phyloP scores from a whole-genome alignment of 2,329 filamentous ascomycete genomes.

The Epichloe gansuensis region DNA sequence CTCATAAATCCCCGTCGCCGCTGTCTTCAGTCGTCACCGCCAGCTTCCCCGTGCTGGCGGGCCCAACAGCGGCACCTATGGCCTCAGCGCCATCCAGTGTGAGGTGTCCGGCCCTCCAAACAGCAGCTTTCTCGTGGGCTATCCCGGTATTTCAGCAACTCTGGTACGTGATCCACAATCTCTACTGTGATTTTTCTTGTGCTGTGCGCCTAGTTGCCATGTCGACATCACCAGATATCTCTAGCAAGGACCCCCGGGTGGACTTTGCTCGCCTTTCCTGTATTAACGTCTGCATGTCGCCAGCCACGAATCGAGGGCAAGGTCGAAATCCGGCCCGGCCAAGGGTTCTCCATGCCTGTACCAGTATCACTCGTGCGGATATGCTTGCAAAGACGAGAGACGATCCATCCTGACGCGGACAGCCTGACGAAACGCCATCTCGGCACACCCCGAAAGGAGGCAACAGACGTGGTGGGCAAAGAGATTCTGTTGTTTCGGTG shows the following conservation, averaged over 20 bases:
- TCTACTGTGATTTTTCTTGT: conserved; percentile 6
- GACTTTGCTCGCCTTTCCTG: not conserved
- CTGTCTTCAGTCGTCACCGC: conserved; percentile 1
- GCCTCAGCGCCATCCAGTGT: conserved; percentile 40
- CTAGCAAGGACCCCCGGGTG: too few species aligned
- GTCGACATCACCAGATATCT: too few species aligned
- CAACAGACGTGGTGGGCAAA: conserved; percentile 86
- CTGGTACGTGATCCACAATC: conserved; percentile 51
- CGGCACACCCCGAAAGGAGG: conserved; percentile 79
- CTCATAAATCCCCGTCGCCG: not conserved
- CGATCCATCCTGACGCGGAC: conserved; percentile 91
- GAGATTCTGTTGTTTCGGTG: conserved; percentile 89
- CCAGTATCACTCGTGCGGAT: conserved; percentile 88
- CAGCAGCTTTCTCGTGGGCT: conserved; percentile 91
- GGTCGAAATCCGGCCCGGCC: conserved; percentile 83
- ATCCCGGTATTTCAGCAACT: conserved; percentile 94
- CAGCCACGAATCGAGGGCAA: conserved; percentile 96
- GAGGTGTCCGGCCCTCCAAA: conserved; percentile 95
- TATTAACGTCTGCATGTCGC: not conserved
- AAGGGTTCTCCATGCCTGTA: conserved; percentile 79
- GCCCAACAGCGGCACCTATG: conserved; percentile 16
- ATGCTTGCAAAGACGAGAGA: conserved; percentile 84
- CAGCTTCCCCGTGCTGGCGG: conserved; percentile 7
- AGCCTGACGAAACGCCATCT: conserved; percentile 87
- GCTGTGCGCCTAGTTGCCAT: too few species aligned